Base-by-base conservation (phyloP, 1,284 basidiomycete species). In the Pisolithus thermaeus region DNA sequence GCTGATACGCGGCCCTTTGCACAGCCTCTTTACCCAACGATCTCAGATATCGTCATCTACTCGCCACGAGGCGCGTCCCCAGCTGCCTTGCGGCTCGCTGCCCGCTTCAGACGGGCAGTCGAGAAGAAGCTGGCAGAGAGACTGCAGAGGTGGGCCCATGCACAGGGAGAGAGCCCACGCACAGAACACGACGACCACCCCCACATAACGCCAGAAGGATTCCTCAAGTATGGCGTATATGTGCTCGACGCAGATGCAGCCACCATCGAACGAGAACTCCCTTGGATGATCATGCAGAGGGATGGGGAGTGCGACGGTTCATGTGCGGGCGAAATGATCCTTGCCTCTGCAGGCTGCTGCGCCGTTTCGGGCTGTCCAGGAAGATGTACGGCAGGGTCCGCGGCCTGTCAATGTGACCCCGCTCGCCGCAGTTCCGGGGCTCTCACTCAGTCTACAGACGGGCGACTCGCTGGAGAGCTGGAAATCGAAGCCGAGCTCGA, bases 11-110 rank as follows among this genome's bases (percentile, higher is more conserved):
- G 36, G n/a, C 20, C 36, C 20, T 30, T 46, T n/a, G 77, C 69
- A 63, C 70, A 71, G 71, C 74, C 77, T 56, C 81, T 84, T 59
- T 86, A 84, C 58, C 75, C 78, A 2, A 76, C 80, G 20, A 71
- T 87, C 46, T 82, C 81, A 32, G 84, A 87, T 61, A 73, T 87
- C 51, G 73, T 84, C 56, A 65, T 87, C 39, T 87, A 85, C 61
- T 77, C 76, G 28, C 70, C 70, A 35, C 73, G 70, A 50, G 71
- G 72, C 37, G 70, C 71, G 9, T 68, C 76, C n/a, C 53, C 73
- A 32, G 66, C 76, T 11, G 72, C 76, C 16, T 56, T 69, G 50
- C 60, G 65, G 30, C 58, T 73, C 8, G 74, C 72, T 3, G 61
- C 64, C 25, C 65, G 70, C 7, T 70, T 74, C 52, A 67, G 66